Percentiles rank a stretch among this genome's conserved stretches.
These are phyloP conservation scores for Cytospora paraplurivora DNA, from an alignment of 2,329 filamentous ascomycete genomes.

Conservation along the genomic window DNA sequence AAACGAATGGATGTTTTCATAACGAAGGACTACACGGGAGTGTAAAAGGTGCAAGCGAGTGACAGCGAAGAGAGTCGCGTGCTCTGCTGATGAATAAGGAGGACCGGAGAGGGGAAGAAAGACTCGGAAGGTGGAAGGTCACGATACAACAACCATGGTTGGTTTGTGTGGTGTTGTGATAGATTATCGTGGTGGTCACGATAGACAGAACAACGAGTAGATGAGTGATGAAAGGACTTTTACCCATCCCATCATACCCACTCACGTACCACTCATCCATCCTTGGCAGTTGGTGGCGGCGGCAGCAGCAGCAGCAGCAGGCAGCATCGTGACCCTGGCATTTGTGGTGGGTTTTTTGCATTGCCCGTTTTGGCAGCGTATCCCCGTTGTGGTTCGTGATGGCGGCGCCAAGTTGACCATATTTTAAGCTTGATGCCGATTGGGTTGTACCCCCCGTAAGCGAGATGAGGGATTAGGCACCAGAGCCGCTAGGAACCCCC, in stretches of 20 bases:
- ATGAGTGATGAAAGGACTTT: background rate
- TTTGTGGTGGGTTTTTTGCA: conserved; percentile 14
- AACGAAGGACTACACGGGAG: background rate
- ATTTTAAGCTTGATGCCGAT: conserved; percentile 26
- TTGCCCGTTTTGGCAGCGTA: conserved; percentile 1
- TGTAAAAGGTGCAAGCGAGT: conserved; percentile 9
- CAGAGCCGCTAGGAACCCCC: conserved; percentile 10
- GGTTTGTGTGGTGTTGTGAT: background rate
- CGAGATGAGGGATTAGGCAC: conserved; percentile 19
- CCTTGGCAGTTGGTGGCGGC: background rate
- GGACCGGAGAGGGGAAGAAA: background rate
- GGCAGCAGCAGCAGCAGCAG: conserved; percentile 4
- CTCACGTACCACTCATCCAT: background rate
- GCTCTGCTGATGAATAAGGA: conserved; percentile 2
- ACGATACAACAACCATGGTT: conserved; percentile 5
- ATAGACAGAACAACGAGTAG: background rate
- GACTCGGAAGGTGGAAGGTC: background rate
- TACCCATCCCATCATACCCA: too few relatives aligned
- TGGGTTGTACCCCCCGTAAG: conserved; percentile 14
- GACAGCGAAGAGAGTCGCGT: conserved; percentile 15
- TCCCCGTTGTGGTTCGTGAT: conserved; percentile 17
- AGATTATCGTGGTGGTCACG: too few relatives aligned
- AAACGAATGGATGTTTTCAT: conserved; percentile 26
- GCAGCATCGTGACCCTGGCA: conserved; percentile 20
- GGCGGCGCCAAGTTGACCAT: conserved; percentile 10